Evolutionary conservation across 2,329 filamentous ascomycete genomes (phyloP).

Genomic region (Aureobasidium namibiae): DNA sequence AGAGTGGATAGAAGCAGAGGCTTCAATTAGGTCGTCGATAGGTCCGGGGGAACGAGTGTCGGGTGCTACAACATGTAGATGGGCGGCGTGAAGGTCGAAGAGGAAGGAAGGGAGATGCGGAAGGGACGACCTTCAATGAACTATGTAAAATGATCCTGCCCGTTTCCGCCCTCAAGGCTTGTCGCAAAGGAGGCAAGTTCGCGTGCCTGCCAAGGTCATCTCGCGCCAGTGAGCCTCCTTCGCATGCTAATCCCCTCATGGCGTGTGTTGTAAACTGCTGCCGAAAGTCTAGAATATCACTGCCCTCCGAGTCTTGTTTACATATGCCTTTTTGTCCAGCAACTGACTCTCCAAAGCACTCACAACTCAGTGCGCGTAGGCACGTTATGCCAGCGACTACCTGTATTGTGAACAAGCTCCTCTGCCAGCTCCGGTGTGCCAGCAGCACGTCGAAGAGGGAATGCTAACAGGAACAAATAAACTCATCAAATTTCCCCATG

Average conservation of each 20-base stretch:
- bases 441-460: background rate
- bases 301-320: background rate
- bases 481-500: conserved; percentile 10
- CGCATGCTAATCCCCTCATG: background rate
- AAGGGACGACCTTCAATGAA: background rate
- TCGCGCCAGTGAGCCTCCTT: conserved; percentile 3
- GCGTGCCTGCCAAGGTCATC: conserved; percentile 12
- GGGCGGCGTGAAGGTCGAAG: conserved; percentile 3
- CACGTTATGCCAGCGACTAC: background rate
- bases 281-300: conserved; percentile 1
- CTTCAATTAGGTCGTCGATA: background rate
- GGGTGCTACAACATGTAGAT: background rate
- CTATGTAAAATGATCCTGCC: conserved; percentile 10
- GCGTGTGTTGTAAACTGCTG: conserved; percentile 8
- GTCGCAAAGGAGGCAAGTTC: conserved; percentile 5
- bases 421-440: background rate
- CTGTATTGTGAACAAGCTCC: background rate
- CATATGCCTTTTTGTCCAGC: background rate
- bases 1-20: conserved; percentile 12
- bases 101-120: background rate
- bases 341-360: background rate
- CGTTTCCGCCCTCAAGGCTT: background rate
- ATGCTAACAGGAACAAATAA: background rate
- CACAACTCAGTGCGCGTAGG: background rate
- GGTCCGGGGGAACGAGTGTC: background rate